These are phyloP conservation scores for Pseudopyrenochaeta lycopersici DNA, from an alignment of 2,329 filamentous ascomycete genomes.

Conservation along the genomic window DNA sequence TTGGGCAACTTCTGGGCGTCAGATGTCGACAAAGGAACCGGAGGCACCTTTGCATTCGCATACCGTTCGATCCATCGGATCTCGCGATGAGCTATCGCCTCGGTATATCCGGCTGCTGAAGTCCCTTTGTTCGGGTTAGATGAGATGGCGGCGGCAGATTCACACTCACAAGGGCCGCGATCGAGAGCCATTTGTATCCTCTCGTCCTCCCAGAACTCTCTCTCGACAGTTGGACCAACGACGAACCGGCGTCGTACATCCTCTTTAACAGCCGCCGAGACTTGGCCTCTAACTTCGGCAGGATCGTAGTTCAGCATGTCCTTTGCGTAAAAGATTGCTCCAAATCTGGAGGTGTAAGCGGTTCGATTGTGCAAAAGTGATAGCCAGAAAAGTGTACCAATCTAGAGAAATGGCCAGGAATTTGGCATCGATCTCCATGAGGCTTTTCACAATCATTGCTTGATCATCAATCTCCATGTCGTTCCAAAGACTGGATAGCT, in stretches of 20 bases:
- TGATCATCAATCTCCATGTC: neutral
- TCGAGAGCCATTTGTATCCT: constrained; percentile 3
- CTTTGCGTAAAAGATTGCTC: constrained; percentile 1
- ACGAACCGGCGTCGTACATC: constrained; percentile 1
- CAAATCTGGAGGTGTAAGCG: too few relatives aligned
- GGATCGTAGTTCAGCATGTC: neutral
- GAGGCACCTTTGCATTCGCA: neutral
- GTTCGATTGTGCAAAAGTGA: neutral
- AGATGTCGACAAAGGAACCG: too few relatives aligned
- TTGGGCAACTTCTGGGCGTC: neutral
- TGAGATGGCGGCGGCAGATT: too few relatives aligned
- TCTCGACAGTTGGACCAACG: constrained; percentile 5
- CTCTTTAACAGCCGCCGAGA: too few relatives aligned
- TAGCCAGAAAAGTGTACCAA: neutral
- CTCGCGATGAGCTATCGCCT: constrained; percentile 40
- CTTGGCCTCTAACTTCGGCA: neutral
- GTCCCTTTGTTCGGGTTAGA: constrained; percentile 13
- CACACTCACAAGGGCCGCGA: constrained; percentile 24
- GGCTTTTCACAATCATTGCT: neutral
- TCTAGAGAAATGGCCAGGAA: too few relatives aligned
- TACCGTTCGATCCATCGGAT: constrained; percentile 32
- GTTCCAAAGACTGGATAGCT: constrained; percentile 4
- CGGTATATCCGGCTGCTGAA: constrained; percentile 13
- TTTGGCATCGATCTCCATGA: too few relatives aligned
- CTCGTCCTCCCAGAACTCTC: constrained; percentile 6